A percentile compares a stretch with the other conserved stretches of the same genome.
These are phyloP conservation scores for Backusella morwellensis DNA, from an alignment of 192 early-diverging fungal species.

Conservation along the genomic window DNA sequence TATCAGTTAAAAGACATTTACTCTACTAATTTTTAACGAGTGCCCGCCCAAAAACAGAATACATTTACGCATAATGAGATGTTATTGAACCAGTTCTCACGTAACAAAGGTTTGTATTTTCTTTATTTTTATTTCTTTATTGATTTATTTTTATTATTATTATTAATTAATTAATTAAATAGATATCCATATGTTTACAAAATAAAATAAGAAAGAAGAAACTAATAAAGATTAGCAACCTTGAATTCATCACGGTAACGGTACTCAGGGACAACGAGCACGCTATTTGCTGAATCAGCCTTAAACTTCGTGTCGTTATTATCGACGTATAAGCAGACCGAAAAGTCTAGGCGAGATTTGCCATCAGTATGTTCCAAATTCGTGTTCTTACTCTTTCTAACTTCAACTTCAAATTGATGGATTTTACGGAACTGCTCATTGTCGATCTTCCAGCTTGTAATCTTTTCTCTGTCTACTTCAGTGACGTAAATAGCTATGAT, in stretches of 20 bases:
- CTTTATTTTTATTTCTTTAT: too few species aligned
- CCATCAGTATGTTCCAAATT: not conserved
- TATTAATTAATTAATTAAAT: not conserved
- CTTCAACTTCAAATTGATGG: conserved; percentile 10
- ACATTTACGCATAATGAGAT: too few species aligned
- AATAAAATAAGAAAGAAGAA: not conserved
- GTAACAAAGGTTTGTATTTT: not conserved
- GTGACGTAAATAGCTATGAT: not conserved
- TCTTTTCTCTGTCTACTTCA: not conserved
- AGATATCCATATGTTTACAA: not conserved
- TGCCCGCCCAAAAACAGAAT: too few species aligned
- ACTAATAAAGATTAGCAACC: not conserved
- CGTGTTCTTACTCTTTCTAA: not conserved
- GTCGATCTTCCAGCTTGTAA: not conserved
- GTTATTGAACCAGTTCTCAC: too few species aligned
- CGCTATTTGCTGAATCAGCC: not conserved
- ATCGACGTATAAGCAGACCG: not conserved
- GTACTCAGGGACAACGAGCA: not conserved
- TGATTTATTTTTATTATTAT: not conserved
- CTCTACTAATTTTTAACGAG: too few species aligned
- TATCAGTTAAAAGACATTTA: too few species aligned
- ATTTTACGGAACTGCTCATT: not conserved
- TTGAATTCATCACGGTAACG: conserved; percentile 5
- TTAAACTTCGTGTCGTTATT: not conserved
- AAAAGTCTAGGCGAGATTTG: not conserved